A percentile compares a stretch with the other conserved stretches of the same genome.
Conservation (phyloP, 371 early-diverging fungal genomes). For the Globomyces sp. region DNA sequence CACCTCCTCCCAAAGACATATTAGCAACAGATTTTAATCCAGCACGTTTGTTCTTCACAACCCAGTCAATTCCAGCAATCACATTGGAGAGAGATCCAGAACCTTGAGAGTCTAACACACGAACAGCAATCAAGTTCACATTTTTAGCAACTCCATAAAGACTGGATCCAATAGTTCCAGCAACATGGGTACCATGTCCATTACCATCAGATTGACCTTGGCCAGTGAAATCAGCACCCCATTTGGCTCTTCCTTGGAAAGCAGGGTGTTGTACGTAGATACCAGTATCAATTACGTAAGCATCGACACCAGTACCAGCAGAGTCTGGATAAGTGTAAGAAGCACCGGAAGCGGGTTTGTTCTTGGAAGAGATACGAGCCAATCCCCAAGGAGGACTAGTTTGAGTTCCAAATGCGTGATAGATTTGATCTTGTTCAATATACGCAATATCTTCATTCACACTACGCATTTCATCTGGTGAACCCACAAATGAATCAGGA, state of each 20-base stretch:
- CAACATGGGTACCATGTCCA: constrained; percentile 83
- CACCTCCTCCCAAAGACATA: constrained; percentile 94
- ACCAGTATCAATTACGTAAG: constrained; percentile 82
- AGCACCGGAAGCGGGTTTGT: constrained; percentile 25
- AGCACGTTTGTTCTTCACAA: constrained; percentile 46
- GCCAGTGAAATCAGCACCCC: constrained; percentile 63
- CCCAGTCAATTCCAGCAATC: constrained; percentile 73
- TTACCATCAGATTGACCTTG: constrained; percentile 52
- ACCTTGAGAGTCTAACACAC: constrained; percentile 71
- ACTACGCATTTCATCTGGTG: no score
- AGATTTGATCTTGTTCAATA: constrained; percentile 85
- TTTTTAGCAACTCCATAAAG: constrained; percentile 88
- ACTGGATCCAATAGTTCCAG: constrained; percentile 74
- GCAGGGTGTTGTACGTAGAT: constrained; percentile 69
- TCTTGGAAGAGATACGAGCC: constrained; percentile 18
- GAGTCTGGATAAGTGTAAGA: constrained; percentile 40
- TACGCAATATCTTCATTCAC: constrained; percentile 67
- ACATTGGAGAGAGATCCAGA: constrained; percentile 64
- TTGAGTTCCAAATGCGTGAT: constrained; percentile 41
- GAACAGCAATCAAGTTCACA: constrained; percentile 75
- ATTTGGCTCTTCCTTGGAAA: constrained; percentile 75
- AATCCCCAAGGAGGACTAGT: constrained; percentile 43
- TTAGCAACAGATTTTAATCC: constrained; percentile 81
- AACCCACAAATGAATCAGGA: constrained; percentile 33
- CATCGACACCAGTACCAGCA: constrained; percentile 58